Conservation (phyloP, 202 grass and related monocot species). For the Schoenoplectus triqueter region DNA sequence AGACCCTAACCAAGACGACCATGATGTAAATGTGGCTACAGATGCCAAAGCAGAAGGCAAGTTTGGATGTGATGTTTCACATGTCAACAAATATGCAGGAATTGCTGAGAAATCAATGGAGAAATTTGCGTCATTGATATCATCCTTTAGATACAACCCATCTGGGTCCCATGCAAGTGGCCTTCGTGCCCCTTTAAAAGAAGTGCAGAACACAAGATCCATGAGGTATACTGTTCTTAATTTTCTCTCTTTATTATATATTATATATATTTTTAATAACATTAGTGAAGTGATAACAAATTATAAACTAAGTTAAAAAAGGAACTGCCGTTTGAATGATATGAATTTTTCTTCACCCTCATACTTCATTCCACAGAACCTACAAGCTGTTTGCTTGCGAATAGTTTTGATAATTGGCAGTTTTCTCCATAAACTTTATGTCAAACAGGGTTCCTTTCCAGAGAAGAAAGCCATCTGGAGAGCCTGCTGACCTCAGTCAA, state of each 20-base stretch:
- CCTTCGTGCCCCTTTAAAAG: conserved; percentile 86
- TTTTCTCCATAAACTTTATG: conserved; percentile 2
- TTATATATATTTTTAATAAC: conserved; percentile 3
- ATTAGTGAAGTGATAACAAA: conserved; percentile 8
- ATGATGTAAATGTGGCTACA: conserved; percentile 26
- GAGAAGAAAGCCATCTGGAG: conserved; percentile 36
- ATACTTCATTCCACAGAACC: not conserved
- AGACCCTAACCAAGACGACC: conserved; percentile 38
- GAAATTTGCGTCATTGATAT: conserved; percentile 69
- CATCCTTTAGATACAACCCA: conserved; percentile 70
- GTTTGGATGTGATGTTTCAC: conserved; percentile 84
- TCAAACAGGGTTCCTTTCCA: conserved; percentile 36
- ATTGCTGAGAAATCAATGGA: conserved; percentile 98
- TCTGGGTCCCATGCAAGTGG: conserved; percentile 80
- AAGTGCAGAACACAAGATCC: conserved; percentile 72
- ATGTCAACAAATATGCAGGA: conserved; percentile 71
- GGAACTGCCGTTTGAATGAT: not conserved
- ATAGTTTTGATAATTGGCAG: not conserved
- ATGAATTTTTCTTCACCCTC: not conserved
- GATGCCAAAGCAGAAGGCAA: conserved; percentile 47
- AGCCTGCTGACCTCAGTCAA: conserved; percentile 54
- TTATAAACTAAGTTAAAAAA: not conserved
- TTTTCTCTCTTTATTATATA: not conserved
- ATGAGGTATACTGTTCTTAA: conserved; percentile 53
- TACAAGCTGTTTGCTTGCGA: not conserved